Base-by-base conservation (phyloP, 352 stramenopile species). In the Chrysophaeum taylorii region DNA sequence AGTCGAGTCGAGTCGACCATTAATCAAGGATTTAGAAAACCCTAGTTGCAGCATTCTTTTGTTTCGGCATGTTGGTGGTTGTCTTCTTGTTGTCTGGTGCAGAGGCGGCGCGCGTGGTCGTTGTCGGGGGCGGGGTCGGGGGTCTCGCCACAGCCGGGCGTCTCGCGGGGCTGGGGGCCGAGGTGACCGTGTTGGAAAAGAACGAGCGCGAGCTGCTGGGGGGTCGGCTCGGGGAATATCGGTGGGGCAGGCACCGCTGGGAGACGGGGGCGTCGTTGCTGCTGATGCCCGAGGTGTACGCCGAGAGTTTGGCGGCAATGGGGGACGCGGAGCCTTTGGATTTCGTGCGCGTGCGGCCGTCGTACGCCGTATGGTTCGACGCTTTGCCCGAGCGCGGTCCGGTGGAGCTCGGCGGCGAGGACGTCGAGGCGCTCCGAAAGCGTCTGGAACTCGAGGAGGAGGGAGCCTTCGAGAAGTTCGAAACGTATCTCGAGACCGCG, bases 221-320 rank as follows among this genome's bases (percentile, higher is more conserved):
- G 31, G 68, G 68, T n/a, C 68, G 68, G n/a, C 25, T 73, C 41
- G 38, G 39, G 35, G 52, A 73, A 41, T 53, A 54, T n/a, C 31
- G 21, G 18, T 69, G 50, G 52, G 53, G 45, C 15, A 39, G 57
- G 0, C 54, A 69, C 41, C 52, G 68, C 36, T 73, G 50, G 52
- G 68, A 73, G 52, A 68, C 54, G 36, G 68, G 68, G 2, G 45
- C 68, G 0, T 68, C 45, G 27, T 57, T 73, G 23, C 42, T 73
- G 9, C 42, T 73, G 9, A 38, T 73, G 29, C 68, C 68, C 37
- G 68, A 73, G n/a, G 68, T 73, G 25, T 73, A 73, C 41, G 18
- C n/a, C 21, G 37, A 70, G 9, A 39, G 31, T 5, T 71, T 71
- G 7, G 48, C 50, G 43, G 50, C 50, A 9, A 33, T 73, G 25